Evolutionary conservation across 768 basidiomycete species (phyloP).

Genomic region (Lepiota venenata): DNA sequence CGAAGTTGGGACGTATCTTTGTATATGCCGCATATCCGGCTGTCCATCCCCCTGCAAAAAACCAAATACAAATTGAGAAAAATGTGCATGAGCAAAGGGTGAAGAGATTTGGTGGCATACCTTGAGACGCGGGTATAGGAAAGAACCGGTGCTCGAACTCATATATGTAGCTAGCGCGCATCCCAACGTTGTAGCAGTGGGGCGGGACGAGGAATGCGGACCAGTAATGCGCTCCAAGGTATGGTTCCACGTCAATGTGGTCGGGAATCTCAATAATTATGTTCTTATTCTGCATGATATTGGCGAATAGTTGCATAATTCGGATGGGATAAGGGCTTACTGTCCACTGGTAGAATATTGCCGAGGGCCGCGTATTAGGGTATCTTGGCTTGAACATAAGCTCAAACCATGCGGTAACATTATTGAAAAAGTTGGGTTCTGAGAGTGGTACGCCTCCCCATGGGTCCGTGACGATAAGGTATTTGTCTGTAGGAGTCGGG

Average conservation of each 20-base stretch:
- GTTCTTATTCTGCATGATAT: conserved; percentile 20
- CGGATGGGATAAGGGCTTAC: conserved; percentile 17
- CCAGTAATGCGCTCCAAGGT: conserved; percentile 25
- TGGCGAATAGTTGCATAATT: background rate
- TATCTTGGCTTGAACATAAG: conserved; percentile 29
- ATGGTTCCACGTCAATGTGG: conserved; percentile 21
- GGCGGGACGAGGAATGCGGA: conserved; percentile 20
- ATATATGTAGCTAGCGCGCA: conserved; percentile 24
- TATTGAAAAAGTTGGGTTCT: conserved; percentile 21
- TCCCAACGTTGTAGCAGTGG: conserved; percentile 4
- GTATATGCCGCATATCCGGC: conserved; percentile 13
- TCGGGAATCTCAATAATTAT: conserved; percentile 28
- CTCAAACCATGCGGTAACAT: conserved; percentile 31
- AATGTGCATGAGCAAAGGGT: background rate
- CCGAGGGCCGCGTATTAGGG: conserved; percentile 20
- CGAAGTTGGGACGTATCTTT: conserved; percentile 17
- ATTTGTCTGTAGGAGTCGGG: conserved; percentile 7
- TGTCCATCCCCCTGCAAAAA: conserved; percentile 13
- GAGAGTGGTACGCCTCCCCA: conserved; percentile 21
- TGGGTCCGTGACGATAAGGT: conserved; percentile 26
- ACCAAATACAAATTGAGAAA: background rate
- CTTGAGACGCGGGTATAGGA: conserved; percentile 21
- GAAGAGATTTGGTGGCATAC: background rate
- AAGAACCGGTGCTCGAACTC: conserved; percentile 26
- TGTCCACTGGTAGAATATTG: conserved; percentile 28